phyloP scores from a whole-genome alignment of 768 basidiomycete genomes.

The Termitomyces sp. region DNA sequence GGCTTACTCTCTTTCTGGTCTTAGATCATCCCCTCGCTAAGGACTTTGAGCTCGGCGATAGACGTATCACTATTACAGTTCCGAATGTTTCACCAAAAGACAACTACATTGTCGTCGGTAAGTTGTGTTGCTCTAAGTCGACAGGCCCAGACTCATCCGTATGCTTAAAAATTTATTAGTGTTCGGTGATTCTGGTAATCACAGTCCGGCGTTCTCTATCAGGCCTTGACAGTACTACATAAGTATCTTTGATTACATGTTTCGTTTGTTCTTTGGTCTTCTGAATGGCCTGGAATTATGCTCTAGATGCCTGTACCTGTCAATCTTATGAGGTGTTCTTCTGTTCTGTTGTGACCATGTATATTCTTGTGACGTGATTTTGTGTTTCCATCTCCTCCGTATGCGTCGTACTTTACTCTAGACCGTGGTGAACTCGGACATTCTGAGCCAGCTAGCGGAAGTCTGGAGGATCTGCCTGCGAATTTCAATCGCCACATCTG shows the following conservation, averaged over 20 bases:
- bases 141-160: background rate
- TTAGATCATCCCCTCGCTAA: conserved; percentile 46
- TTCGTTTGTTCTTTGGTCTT: background rate
- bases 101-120: conserved; percentile 47
- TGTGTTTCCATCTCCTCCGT: background rate
- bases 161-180: conserved; percentile 23
- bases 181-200: conserved; percentile 55
- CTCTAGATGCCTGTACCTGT: background rate
- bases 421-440: background rate
- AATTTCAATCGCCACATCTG: background rate
- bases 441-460: background rate
- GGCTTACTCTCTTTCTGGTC: conserved; percentile 2
- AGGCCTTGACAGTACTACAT: conserved; percentile 7
- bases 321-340: background rate
- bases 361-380: background rate
- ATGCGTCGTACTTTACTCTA: background rate
- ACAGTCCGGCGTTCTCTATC: conserved; percentile 43
- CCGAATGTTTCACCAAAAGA: conserved; percentile 29
- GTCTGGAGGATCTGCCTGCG: conserved; percentile 5
- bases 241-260: background rate
- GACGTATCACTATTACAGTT: conserved; percentile 34
- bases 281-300: background rate
- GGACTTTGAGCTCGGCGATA: conserved; percentile 37
- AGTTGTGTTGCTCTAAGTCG: conserved; percentile 18
- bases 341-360: background rate